Evolutionary conservation across 352 stramenopile genomes (phyloP).

Genomic region (Phytopythium ostracodes): DNA sequence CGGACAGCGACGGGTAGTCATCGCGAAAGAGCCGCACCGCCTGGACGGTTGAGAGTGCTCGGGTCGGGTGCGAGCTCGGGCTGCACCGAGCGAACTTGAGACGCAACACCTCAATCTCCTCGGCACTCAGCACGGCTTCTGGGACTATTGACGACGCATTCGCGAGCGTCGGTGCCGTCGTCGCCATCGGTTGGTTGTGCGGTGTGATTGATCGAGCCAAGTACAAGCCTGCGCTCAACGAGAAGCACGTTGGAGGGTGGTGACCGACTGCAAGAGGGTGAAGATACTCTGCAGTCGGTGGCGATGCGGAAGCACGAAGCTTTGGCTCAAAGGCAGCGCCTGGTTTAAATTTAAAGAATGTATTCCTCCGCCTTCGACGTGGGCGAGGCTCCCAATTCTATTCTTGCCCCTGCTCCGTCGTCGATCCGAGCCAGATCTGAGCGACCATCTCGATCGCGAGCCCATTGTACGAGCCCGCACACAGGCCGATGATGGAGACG

Average conservation of each 20-base stretch:
- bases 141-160: conserved; percentile 30
- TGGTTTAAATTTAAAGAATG: neutral
- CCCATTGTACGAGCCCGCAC: conserved; percentile 70
- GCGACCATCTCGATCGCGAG: conserved; percentile 65
- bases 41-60: conserved; percentile 30
- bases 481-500: conserved; percentile 70
- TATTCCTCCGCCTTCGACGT: neutral
- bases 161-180: neutral
- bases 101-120: conserved; percentile 49
- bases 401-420: neutral
- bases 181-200: neutral
- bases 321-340: neutral
- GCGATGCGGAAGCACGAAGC: neutral
- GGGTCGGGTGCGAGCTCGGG: conserved; percentile 20
- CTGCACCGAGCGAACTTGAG: conserved; percentile 51
- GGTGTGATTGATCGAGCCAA: neutral
- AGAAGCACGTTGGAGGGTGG: neutral
- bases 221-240: neutral
- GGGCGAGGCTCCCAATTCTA: neutral
- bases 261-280: neutral
- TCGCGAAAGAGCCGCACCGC: conserved; percentile 60
- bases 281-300: neutral
- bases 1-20: conserved; percentile 54
- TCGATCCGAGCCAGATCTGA: conserved; percentile 27
- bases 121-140: conserved; percentile 34